A percentile compares a stretch with the other conserved stretches of the same genome.
Conservation (phyloP, 2,329 filamentous ascomycete species). For the Penicillium sp. region DNA sequence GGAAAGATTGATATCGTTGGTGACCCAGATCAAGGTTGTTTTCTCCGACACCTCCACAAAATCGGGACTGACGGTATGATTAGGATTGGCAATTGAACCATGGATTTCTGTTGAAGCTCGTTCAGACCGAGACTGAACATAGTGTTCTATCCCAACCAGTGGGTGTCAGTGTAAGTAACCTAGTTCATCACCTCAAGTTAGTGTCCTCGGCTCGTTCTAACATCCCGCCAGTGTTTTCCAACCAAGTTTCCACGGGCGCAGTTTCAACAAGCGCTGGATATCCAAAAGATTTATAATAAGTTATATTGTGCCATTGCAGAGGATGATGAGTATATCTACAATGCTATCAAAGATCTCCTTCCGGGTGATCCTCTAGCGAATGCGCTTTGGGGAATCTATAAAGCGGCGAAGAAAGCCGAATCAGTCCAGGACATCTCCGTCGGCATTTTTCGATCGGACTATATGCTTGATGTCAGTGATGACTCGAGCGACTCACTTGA, state of each 20-base stretch:
- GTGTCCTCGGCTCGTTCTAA: background rate
- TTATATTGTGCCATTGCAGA: constrained; percentile 52
- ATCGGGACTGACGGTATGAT: background rate
- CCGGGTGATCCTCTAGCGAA: constrained; percentile 35
- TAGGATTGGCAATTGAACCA: constrained; percentile 46
- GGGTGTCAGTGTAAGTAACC: constrained; percentile 28
- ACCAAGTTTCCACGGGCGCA: constrained; percentile 33
- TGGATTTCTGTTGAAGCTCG: constrained; percentile 41
- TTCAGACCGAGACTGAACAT: constrained; percentile 26
- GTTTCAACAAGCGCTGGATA: constrained; percentile 50
- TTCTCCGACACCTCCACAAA: background rate
- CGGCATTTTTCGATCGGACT: constrained; percentile 47
- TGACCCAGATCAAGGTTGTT: constrained; percentile 29
- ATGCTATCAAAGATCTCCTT: constrained; percentile 32
- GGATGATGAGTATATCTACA: constrained; percentile 40
- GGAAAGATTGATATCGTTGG: constrained; percentile 29
- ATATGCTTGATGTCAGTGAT: constrained; percentile 41
- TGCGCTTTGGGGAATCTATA: constrained; percentile 41
- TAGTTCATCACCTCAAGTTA: background rate
- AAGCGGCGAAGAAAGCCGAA: constrained; percentile 31
- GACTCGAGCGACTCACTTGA: background rate
- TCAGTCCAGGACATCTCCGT: constrained; percentile 33
- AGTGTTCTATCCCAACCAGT: constrained; percentile 33
- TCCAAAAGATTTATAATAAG: constrained; percentile 63
- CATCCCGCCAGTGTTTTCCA: constrained; percentile 26